These are phyloP conservation scores for Apostasia shenzhenica DNA, from an alignment of 106 monocot genomes.

Conservation along the genomic window DNA sequence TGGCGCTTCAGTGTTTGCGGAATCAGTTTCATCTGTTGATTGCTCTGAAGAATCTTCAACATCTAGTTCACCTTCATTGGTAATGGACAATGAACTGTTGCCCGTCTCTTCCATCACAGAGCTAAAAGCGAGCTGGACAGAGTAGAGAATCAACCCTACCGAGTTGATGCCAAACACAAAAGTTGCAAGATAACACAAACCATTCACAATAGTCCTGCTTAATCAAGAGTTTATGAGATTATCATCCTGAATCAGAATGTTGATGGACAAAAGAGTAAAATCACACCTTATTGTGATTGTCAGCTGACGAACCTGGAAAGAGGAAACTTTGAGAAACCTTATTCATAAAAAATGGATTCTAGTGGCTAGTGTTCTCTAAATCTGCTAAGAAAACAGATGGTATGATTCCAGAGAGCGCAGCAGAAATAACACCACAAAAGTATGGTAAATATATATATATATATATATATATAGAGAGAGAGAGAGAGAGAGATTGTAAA, in stretches of 20 bases:
- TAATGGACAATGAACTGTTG: constrained; percentile 13
- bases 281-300: constrained; percentile 85
- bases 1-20: constrained; percentile 14
- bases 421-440: too few species aligned
- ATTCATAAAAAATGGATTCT: too few species aligned
- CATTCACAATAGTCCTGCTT: constrained; percentile 85
- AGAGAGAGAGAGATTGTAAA: too few species aligned
- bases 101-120: constrained; percentile 35
- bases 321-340: neutral
- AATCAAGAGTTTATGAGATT: neutral
- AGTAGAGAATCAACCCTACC: constrained; percentile 73
- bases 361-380: too few species aligned
- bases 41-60: constrained; percentile 8
- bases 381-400: neutral
- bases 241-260: neutral
- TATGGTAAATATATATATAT: too few species aligned
- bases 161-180: constrained; percentile 90
- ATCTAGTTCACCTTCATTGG: constrained; percentile 17
- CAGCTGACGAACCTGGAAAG: constrained; percentile 78
- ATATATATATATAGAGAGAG: too few species aligned
- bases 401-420: neutral
- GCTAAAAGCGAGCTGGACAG: constrained; percentile 63
- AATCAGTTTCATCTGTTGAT: constrained; percentile 16
- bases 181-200: constrained; percentile 91
- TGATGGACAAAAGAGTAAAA: neutral